A percentile compares a stretch with the other conserved stretches of the same genome.
Conservation (phyloP, 768 basidiomycete species). For the Russula earlei region DNA sequence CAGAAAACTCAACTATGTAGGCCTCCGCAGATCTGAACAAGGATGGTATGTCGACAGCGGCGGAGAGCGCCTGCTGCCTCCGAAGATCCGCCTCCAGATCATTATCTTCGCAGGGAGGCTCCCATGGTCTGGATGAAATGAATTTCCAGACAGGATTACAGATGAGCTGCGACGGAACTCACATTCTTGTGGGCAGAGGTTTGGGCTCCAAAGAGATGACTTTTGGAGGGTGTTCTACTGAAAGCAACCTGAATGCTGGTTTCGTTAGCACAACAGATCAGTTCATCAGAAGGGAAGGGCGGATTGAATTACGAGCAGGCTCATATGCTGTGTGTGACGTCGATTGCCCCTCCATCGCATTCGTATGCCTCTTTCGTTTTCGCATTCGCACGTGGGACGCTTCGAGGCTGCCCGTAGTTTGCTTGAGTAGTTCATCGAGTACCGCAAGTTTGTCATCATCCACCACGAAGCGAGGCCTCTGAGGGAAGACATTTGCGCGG, state of each 20-base stretch:
- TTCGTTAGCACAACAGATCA: not conserved
- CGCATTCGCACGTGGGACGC: not conserved
- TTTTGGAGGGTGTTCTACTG: not conserved
- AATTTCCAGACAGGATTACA: not conserved
- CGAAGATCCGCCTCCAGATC: slow-evolving; percentile 23
- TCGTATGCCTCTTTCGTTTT: slow-evolving; percentile 6
- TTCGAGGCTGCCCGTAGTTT: not conserved
- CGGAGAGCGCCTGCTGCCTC: slow-evolving; percentile 22
- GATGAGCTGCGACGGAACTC: not conserved
- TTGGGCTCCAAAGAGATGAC: slow-evolving; percentile 12
- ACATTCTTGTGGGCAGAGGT: slow-evolving; percentile 10
- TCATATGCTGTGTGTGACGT: not conserved
- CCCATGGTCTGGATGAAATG: slow-evolving; percentile 21
- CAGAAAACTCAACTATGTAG: slow-evolving; percentile 20
- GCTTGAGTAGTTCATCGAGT: slow-evolving; percentile 11
- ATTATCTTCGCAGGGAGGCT: slow-evolving; percentile 27
- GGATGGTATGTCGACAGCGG: slow-evolving; percentile 26
- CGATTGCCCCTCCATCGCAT: not conserved
- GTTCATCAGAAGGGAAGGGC: not conserved
- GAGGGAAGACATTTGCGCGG: slow-evolving; percentile 5
- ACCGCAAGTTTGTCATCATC: not conserved
- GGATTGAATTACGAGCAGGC: not conserved
- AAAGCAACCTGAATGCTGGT: slow-evolving; percentile 18
- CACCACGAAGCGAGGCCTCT: not conserved
- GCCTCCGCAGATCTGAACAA: slow-evolving; percentile 22